Evolutionary conservation across 2,329 filamentous ascomycete species (phyloP).

Genomic region (Trichoderma sp.): DNA sequence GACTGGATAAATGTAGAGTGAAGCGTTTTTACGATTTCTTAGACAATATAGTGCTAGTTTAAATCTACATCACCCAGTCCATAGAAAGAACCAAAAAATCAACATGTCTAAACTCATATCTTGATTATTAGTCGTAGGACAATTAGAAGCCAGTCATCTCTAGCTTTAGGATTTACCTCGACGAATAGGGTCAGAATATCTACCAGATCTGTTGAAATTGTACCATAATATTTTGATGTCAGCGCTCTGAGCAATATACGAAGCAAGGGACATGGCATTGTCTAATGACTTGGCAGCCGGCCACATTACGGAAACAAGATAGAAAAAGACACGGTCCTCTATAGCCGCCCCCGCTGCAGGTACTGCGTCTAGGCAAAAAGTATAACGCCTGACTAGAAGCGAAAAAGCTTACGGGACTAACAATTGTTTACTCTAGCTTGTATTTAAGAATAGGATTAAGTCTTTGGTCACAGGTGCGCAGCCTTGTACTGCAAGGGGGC

Average conservation of each 20-base stretch:
- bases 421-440: neutral
- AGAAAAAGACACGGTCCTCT: neutral
- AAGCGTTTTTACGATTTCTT: no score
- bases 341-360: neutral
- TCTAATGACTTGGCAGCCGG: neutral
- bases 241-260: neutral
- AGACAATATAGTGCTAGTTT: no score
- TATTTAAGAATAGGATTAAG: neutral
- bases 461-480: neutral
- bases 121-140: neutral
- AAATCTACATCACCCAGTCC: no score
- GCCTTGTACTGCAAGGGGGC: slow-evolving; percentile 18
- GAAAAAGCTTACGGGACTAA: neutral
- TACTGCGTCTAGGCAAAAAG: neutral
- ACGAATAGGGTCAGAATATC: neutral
- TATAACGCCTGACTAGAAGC: neutral
- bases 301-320: neutral
- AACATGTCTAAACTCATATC: neutral
- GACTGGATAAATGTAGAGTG: neutral
- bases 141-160: neutral
- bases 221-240: neutral
- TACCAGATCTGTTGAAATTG: neutral
- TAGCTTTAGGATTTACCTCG: neutral
- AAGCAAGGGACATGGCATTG: neutral
- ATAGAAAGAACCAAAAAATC: no score